These are phyloP conservation scores for Coriaria nepalensis DNA, from an alignment of 306 rosid genomes.

Conservation along the genomic window DNA sequence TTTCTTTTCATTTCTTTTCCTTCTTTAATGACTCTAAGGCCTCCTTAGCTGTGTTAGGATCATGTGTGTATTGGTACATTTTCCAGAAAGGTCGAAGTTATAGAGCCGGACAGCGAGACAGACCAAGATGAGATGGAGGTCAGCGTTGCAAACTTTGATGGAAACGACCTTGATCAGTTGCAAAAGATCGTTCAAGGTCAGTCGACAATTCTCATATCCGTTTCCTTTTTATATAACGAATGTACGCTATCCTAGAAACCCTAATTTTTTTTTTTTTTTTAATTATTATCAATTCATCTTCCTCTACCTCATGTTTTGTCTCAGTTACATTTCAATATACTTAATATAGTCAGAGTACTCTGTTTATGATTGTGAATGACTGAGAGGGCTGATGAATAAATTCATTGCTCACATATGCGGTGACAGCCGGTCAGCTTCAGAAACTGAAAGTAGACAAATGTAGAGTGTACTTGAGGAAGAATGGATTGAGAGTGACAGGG, in stretches of 20 bases:
- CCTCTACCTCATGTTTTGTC: too few relatives aligned
- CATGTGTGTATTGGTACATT: conserved; percentile 3
- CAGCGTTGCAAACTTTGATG: conserved; percentile 17
- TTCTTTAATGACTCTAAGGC: neutral
- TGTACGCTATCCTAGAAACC: neutral
- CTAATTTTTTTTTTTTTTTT: neutral
- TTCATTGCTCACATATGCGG: conserved; percentile 10
- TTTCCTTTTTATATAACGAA: neutral
- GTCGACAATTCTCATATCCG: neutral
- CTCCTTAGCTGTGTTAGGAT: neutral
- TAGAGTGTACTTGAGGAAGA: conserved; percentile 59
- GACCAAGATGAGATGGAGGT: conserved; percentile 20
- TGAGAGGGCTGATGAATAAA: neutral
- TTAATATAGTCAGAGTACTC: neutral
- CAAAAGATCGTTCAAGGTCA: conserved; percentile 39
- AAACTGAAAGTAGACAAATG: conserved; percentile 70
- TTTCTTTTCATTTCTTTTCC: conserved; percentile 4
- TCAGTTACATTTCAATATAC: neutral
- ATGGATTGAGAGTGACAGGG: conserved; percentile 68
- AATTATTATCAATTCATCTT: too few relatives aligned
- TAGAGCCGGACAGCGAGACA: conserved; percentile 7
- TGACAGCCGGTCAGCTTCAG: conserved; percentile 40
- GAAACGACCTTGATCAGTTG: conserved; percentile 24
- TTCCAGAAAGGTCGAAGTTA: conserved; percentile 25
- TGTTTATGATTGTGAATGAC: neutral